Evolutionary conservation across 257 asterid genomes (phyloP).

Genomic region (Solanum appendiculatum): DNA sequence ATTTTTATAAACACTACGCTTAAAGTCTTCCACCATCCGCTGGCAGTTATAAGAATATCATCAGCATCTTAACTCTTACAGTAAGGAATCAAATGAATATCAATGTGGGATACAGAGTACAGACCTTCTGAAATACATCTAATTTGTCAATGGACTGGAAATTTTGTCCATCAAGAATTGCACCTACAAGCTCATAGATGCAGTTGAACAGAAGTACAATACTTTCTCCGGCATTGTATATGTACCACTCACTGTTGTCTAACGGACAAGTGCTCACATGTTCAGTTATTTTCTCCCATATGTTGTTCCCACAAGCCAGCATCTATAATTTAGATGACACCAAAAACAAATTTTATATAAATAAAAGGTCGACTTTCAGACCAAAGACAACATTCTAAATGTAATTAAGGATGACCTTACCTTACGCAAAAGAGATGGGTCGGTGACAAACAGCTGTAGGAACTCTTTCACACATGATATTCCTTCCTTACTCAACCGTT

Average conservation of each 20-base stretch:
- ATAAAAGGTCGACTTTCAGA: not conserved
- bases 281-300: constrained; percentile 50
- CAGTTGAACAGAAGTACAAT: constrained; percentile 40
- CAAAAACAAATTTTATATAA: not conserved
- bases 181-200: constrained; percentile 48
- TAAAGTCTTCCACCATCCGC: constrained; percentile 47
- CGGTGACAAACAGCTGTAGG: constrained; percentile 30
- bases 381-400: not conserved
- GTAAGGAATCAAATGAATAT: not conserved
- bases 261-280: constrained; percentile 46
- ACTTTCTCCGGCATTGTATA: constrained; percentile 24
- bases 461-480: constrained; percentile 48
- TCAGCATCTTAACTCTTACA: not conserved
- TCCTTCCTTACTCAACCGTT: constrained; percentile 18
- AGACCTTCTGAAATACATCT: constrained; percentile 44
- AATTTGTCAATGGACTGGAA: constrained; percentile 30
- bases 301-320: constrained; percentile 32
- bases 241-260: constrained; percentile 38
- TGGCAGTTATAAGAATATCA: constrained; percentile 14
- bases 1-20: constrained; percentile 39
- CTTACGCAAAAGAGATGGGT: constrained; percentile 30
- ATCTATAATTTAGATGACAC: constrained; percentile 35
- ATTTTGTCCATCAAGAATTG: constrained; percentile 37
- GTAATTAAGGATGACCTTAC: constrained; percentile 38
- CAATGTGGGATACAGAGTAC: constrained; percentile 19